A percentile compares a stretch with the other conserved stretches of the same genome.
phyloP scores from a whole-genome alignment of 129 eudicot genomes.

The Flaveria sonorensis region DNA sequence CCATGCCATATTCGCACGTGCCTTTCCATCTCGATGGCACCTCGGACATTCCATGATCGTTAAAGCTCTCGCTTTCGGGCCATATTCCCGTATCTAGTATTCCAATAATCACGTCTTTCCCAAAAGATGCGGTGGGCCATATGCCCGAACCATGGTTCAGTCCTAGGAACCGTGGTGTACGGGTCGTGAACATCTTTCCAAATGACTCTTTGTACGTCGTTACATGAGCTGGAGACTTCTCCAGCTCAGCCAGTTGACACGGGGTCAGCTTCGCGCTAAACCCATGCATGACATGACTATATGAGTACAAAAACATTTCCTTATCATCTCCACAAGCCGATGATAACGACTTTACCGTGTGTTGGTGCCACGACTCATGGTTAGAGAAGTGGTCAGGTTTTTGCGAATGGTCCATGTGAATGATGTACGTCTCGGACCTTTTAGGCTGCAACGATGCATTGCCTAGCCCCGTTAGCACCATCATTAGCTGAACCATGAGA shows the following conservation, averaged over 20 bases:
- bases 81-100: constrained; percentile 46
- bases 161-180: constrained; percentile 35
- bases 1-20: constrained; percentile 40
- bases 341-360: constrained; percentile 27
- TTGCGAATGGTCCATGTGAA: constrained; percentile 44
- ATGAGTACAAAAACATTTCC: constrained; percentile 35
- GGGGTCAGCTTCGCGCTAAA: constrained; percentile 41
- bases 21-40: constrained; percentile 49
- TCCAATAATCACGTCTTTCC: constrained; percentile 44
- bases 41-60: constrained; percentile 29
- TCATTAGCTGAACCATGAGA: constrained; percentile 4
- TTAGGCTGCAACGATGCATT: constrained; percentile 5
- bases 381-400: constrained; percentile 39
- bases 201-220: constrained; percentile 35
- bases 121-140: constrained; percentile 42
- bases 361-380: constrained; percentile 41
- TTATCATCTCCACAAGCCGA: constrained; percentile 15
- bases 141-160: constrained; percentile 35
- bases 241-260: constrained; percentile 37
- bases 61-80: constrained; percentile 50
- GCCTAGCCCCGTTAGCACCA: constrained; percentile 19
- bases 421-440: constrained; percentile 40
- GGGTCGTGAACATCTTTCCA: constrained; percentile 45
- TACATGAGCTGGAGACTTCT: constrained; percentile 37
- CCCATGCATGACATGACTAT: constrained; percentile 44